Conservation (phyloP, 1,284 basidiomycete species). For the Hymenochaete sp. region DNA sequence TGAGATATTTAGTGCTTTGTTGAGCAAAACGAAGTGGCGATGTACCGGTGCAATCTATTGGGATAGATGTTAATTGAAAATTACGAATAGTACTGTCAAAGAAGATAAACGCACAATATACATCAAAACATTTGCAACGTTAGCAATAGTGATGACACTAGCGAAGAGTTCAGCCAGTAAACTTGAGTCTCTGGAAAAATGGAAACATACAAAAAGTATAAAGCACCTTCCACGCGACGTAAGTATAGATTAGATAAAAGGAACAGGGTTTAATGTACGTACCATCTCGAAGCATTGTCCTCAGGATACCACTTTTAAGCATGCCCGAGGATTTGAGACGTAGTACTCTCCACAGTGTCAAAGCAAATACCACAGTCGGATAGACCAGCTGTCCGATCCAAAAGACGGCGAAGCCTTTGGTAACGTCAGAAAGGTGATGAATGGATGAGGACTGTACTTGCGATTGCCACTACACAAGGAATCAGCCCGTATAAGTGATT, state of each 20-base stretch:
- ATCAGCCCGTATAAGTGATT: background rate
- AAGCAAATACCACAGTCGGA: constrained; percentile 13
- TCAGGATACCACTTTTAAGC: constrained; percentile 10
- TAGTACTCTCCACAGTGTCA: constrained; percentile 12
- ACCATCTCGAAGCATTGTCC: constrained; percentile 14
- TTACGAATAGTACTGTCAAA: background rate
- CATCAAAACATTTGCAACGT: constrained; percentile 14
- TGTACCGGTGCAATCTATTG: constrained; percentile 7
- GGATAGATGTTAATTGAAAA: background rate
- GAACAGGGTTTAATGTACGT: background rate
- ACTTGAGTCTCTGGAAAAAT: background rate
- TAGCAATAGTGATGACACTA: constrained; percentile 14
- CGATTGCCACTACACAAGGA: constrained; percentile 10
- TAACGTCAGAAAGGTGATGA: background rate
- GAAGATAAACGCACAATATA: constrained; percentile 9
- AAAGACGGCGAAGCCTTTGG: constrained; percentile 15
- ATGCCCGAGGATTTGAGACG: constrained; percentile 4
- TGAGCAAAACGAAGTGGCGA: background rate
- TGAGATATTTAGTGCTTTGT: background rate
- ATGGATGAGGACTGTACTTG: background rate
- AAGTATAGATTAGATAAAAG: background rate
- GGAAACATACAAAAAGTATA: constrained; percentile 13
- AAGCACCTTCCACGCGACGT: constrained; percentile 6
- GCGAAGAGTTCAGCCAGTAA: background rate
- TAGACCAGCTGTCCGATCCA: constrained; percentile 18